Percentiles rank a stretch among this genome's conserved stretches.
phyloP scores from a whole-genome alignment of 768 basidiomycete species.

The Boletellus emodensis region DNA sequence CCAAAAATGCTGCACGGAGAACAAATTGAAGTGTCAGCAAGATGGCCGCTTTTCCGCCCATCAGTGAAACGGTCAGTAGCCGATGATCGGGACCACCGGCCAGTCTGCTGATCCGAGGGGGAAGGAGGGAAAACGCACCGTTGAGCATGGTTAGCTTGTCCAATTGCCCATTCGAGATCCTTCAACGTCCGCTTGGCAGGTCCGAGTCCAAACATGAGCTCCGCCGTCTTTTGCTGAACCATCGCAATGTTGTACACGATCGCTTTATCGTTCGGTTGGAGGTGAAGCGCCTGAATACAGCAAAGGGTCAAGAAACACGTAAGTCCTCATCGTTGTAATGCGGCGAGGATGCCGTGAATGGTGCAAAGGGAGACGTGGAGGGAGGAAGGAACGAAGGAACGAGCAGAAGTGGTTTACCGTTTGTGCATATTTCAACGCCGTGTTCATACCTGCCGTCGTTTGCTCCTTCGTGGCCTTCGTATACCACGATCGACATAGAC shows the following conservation, averaged over 20 bases:
- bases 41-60: background rate
- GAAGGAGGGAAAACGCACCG: constrained; percentile 46
- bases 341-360: background rate
- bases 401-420: constrained; percentile 42
- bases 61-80: too few species aligned
- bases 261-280: constrained; percentile 86
- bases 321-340: background rate
- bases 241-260: constrained; percentile 95
- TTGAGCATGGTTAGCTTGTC: constrained; percentile 82
- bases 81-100: too few species aligned
- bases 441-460: constrained; percentile 74
- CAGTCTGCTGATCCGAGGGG: too few species aligned
- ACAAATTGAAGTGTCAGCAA: background rate
- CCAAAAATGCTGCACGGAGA: constrained; percentile 63
- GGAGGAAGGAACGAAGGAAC: background rate
- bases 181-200: constrained; percentile 74
- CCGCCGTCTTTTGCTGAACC: constrained; percentile 95
- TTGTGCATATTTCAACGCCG: constrained; percentile 81
- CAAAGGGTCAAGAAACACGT: background rate
- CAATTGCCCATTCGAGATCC: constrained; percentile 74
- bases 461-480: constrained; percentile 90
- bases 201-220: constrained; percentile 73
- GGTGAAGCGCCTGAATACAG: constrained; percentile 64
- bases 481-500: constrained; percentile 91
- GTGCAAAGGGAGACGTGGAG: background rate